Base-by-base conservation (phyloP, 768 basidiomycete genomes). In the Lactarius sp. region DNA sequence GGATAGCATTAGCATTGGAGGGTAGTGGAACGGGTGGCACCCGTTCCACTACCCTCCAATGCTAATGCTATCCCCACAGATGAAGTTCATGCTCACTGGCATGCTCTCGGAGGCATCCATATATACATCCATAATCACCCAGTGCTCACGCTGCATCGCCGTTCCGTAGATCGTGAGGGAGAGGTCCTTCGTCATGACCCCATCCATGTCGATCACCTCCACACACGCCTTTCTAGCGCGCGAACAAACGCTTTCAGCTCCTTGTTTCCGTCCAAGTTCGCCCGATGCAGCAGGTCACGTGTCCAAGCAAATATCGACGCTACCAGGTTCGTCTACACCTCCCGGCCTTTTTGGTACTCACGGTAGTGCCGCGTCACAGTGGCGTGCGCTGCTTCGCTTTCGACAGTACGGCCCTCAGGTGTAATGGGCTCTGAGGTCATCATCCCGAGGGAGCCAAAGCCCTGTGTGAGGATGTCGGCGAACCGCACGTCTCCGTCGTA, bases 251-350 rank as follows among this genome's bases (percentile, higher is more conserved):
- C 75, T 57, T 76, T 78, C 34, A 98, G 83, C 41, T 79, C 79
- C 22, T 83, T 84, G 73, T 96, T 98, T 46, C 78, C 78, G 72
- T 99, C 96, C 37, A 98, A 81, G 79, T 92, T 94, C 67, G 94
- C 95, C 68, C 94, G 88, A 77, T 94, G 93, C 59, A 92, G 77
- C 47, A 99, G 81, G 0, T 95, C 96, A 52, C 96, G 87, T 16
- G 96, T 99, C 96, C 96, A 99, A 7, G 96, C 96, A 71, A 95
- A 98, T 79, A 99, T 98, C 61, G 91, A 94, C 51, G 96, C 96
- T 69, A 98, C 94, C 46, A 95, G 95, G 83, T 99, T 99, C 52
- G 97, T 99, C 61, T 92, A 94, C 12, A 97, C 98, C 79, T 98
- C 97, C 63, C 88, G 87, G 56, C 96, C 96, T 80, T 98, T 96